Evolutionary conservation across 2,329 filamentous ascomycete genomes (phyloP).

Genomic region (Truncatella angustata): DNA sequence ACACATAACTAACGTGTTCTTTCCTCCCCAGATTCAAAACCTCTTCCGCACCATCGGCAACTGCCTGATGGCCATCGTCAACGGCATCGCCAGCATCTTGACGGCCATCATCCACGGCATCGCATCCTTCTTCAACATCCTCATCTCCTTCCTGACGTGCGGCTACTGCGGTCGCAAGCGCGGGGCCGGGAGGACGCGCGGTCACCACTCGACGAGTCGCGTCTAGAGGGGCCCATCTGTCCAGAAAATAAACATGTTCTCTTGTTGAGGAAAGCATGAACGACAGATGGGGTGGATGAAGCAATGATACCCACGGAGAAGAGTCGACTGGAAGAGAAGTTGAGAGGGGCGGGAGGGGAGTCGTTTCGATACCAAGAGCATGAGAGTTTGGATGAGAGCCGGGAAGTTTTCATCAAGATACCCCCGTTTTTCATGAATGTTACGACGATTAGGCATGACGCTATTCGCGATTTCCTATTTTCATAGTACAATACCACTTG

Average conservation of each 20-base stretch:
- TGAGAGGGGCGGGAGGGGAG: too few relatives aligned
- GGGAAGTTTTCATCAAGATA: too few relatives aligned
- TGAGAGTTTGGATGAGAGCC: too few relatives aligned
- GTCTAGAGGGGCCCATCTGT: slow-evolving; percentile 22
- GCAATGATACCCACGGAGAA: neutral
- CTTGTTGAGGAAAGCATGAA: neutral
- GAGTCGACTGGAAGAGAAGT: too few relatives aligned
- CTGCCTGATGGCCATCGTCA: slow-evolving; percentile 66
- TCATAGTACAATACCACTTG: slow-evolving; percentile 9
- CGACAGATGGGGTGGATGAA: too few relatives aligned
- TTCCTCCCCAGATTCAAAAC: slow-evolving; percentile 48
- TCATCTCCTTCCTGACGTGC: slow-evolving; percentile 65
- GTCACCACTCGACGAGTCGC: slow-evolving; percentile 23
- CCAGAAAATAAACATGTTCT: neutral
- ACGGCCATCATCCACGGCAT: slow-evolving; percentile 67
- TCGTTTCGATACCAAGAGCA: too few relatives aligned
- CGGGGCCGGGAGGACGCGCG: slow-evolving; percentile 20
- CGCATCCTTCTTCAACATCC: slow-evolving; percentile 62
- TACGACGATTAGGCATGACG: slow-evolving; percentile 10
- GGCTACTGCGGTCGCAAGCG: slow-evolving; percentile 37
- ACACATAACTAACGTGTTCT: slow-evolving; percentile 18
- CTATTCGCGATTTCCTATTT: slow-evolving; percentile 6
- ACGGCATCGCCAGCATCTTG: slow-evolving; percentile 63
- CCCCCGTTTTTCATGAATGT: slow-evolving; percentile 18
- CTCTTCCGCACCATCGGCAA: slow-evolving; percentile 64